phyloP scores from a whole-genome alignment of 1,284 basidiomycete genomes.

The Calocybe gambosa region DNA sequence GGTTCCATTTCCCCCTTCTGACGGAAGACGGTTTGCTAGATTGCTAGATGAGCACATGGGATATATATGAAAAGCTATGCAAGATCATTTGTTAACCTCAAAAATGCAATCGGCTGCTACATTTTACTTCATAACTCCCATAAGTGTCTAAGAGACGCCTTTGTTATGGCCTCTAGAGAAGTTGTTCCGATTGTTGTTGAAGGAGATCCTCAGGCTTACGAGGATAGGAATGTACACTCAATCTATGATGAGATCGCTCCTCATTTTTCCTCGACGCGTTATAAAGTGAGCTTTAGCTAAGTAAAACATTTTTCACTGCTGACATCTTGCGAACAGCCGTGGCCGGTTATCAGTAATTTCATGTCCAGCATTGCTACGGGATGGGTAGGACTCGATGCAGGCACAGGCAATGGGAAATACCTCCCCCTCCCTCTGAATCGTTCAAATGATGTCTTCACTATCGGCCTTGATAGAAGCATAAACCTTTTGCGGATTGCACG shows the following conservation, averaged over 20 bases:
- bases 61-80: slow-evolving; percentile 27
- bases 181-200: slow-evolving; percentile 37
- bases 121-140: slow-evolving; percentile 8
- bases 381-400: slow-evolving; percentile 88
- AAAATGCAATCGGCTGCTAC: slow-evolving; percentile 30
- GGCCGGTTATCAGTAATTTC: slow-evolving; percentile 89
- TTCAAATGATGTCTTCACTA: slow-evolving; percentile 57
- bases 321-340: slow-evolving; percentile 54
- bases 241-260: slow-evolving; percentile 89
- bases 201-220: slow-evolving; percentile 53
- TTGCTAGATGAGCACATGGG: slow-evolving; percentile 74
- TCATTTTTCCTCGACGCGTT: slow-evolving; percentile 91
- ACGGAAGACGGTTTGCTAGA: slow-evolving; percentile 56
- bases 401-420: slow-evolving; percentile 98
- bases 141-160: slow-evolving; percentile 6
- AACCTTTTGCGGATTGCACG: slow-evolving; percentile 76
- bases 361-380: slow-evolving; percentile 70
- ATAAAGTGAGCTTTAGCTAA: slow-evolving; percentile 59
- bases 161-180: slow-evolving; percentile 27
- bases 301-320: background rate
- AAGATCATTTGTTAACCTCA: slow-evolving; percentile 1
- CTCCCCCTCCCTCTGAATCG: slow-evolving; percentile 62
- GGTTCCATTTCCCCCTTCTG: slow-evolving; percentile 60
- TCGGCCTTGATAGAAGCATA: slow-evolving; percentile 79
- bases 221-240: slow-evolving; percentile 71